Conservation (phyloP, 2,329 filamentous ascomycete species). For the Aspergillus sp. region DNA sequence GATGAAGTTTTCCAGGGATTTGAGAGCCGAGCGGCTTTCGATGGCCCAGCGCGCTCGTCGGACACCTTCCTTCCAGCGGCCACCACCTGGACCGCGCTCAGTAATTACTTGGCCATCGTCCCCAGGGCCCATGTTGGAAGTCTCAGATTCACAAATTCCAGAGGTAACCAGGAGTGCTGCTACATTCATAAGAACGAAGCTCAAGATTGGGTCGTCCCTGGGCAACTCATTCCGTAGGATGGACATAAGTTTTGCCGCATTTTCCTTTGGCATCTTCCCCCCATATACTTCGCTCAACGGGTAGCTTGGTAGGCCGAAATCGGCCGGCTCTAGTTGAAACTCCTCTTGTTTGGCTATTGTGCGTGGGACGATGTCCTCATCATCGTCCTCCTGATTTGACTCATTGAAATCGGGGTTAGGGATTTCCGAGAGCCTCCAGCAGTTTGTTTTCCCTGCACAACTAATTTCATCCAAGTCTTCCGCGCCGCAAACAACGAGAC, state of each 20-base stretch:
- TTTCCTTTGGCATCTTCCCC: constrained; percentile 81
- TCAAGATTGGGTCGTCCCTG: constrained; percentile 77
- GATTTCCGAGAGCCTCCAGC: constrained; percentile 72
- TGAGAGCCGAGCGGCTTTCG: constrained; percentile 80
- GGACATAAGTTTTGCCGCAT: constrained; percentile 77
- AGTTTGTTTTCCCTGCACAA: constrained; percentile 82
- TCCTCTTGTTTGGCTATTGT: constrained; percentile 64
- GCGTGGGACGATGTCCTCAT: constrained; percentile 39
- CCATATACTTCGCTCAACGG: constrained; percentile 75
- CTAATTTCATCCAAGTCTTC: constrained; percentile 96
- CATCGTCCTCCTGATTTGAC: constrained; percentile 44
- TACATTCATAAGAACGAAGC: constrained; percentile 94
- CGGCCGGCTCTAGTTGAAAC: constrained; percentile 76
- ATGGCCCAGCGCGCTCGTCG: constrained; percentile 85
- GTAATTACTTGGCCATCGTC: constrained; percentile 78
- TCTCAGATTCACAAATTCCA: constrained; percentile 81
- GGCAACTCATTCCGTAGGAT: constrained; percentile 73
- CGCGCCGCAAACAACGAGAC: constrained; percentile 85
- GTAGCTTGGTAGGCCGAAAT: constrained; percentile 80
- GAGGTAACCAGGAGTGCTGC: constrained; percentile 83
- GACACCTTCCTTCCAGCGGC: constrained; percentile 93
- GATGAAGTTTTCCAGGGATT: constrained; percentile 79
- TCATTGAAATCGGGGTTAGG: constrained; percentile 46
- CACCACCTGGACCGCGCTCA: constrained; percentile 80
- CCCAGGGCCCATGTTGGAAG: constrained; percentile 73